Base-by-base conservation (phyloP, 2,329 filamentous ascomycete genomes). In the Knufia fluminis region DNA sequence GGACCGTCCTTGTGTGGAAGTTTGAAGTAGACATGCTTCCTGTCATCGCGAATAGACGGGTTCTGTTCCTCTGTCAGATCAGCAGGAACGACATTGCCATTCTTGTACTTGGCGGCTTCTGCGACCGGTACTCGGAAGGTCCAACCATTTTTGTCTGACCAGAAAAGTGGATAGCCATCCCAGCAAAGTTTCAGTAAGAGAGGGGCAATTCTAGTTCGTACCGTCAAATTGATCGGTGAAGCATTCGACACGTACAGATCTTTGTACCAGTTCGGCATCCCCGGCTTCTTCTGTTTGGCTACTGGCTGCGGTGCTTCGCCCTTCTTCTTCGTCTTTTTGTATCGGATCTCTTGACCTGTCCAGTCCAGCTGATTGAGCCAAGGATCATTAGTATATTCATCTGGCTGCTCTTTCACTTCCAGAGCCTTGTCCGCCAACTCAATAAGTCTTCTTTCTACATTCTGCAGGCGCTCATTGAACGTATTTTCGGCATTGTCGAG, bases 251-350 rank as follows among this genome's bases (percentile, higher is more conserved):
- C 88, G 59, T 94, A 95, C 1, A 98, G 72, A 63, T 89, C 88
- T 62, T 92, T 96, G 69, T 95, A 98, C 92, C 92, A 98, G 56
- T 85, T 77, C 0, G 92, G 92, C 85, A 86, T 92, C 12, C 92
- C 92, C 0, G 91, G 90, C 69, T 85, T 88, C 73, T 97, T 98
- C 64, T 98, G 92, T 40, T 85, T 76, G 9, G 82, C 82, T 6
- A 82, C 85, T 24, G 84, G 88, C 39, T 88, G 75, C 1, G 85
- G 84, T 9, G 84, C 82, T 49, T 94, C 87, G 8, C 71, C 74
- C 65, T 95, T 96, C 67, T 85, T 90, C 71, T 92, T 96, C 2
- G 83, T 85, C 64, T 96, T 97, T 19, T 81, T 82, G 85, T 91
- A 92, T 63, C 80, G 90, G 54, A 95, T 76, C 64, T 94, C 87